These are phyloP conservation scores for Tricholoma furcatifolium DNA, from an alignment of 768 basidiomycete genomes.

Conservation along the genomic window DNA sequence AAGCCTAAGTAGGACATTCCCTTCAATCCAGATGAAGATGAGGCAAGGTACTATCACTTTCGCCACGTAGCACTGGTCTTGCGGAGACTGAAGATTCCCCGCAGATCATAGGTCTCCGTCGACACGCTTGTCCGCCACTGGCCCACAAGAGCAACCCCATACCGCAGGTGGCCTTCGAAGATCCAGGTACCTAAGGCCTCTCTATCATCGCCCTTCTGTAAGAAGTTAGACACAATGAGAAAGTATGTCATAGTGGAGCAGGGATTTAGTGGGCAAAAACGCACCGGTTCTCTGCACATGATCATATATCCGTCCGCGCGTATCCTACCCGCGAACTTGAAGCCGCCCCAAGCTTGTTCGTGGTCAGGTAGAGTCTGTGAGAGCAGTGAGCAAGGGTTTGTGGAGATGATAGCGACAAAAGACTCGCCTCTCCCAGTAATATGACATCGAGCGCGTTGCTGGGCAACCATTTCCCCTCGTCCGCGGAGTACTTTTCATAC, in stretches of 20 bases:
- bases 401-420: neutral
- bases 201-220: conserved; percentile 42
- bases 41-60: conserved; percentile 1
- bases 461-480: conserved; percentile 9
- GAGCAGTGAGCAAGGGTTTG: conserved; percentile 1
- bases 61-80: conserved; percentile 29
- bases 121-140: conserved; percentile 44
- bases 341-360: conserved; percentile 67
- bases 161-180: conserved; percentile 55
- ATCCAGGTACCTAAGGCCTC: conserved; percentile 48
- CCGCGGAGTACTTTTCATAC: conserved; percentile 22
- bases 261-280: conserved; percentile 5
- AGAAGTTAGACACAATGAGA: conserved; percentile 6
- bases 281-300: conserved; percentile 61
- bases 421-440: conserved; percentile 42
- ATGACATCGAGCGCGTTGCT: conserved; percentile 29
- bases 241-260: neutral
- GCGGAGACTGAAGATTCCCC: conserved; percentile 59
- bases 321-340: conserved; percentile 57
- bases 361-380: conserved; percentile 51
- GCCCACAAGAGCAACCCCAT: conserved; percentile 50
- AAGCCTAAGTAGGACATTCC: too few species aligned
- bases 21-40: too few species aligned
- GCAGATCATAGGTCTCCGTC: conserved; percentile 32
- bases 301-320: conserved; percentile 58